These are phyloP conservation scores for Fomes fomentarius DNA, from an alignment of 1,284 basidiomycete genomes.

Conservation along the genomic window DNA sequence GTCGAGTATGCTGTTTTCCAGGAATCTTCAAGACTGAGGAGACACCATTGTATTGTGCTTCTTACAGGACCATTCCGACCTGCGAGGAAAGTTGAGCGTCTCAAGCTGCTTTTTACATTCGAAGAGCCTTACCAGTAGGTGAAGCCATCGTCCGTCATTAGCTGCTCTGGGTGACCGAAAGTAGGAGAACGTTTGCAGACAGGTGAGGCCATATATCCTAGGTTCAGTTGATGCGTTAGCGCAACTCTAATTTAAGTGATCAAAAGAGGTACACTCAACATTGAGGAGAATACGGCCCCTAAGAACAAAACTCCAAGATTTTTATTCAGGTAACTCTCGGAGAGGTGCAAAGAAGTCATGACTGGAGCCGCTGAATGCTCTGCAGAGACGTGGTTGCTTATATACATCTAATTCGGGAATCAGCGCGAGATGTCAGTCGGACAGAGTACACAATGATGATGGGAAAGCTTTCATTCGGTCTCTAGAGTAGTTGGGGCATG, in stretches of 20 bases:
- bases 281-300: constrained; percentile 5
- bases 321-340: not conserved
- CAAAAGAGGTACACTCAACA: not conserved
- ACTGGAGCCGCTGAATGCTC: no score
- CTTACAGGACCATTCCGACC: not conserved
- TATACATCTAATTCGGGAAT: no score
- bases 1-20: not conserved
- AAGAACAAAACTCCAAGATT: constrained; percentile 6
- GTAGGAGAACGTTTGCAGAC: constrained; percentile 5
- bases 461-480: no score
- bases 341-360: not conserved
- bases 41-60: not conserved
- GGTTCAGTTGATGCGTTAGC: not conserved
- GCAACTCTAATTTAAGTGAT: not conserved
- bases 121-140: not conserved
- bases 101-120: not conserved
- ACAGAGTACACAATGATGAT: no score
- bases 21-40: no score
- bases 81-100: not conserved
- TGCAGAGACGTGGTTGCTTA: no score
- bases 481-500: no score
- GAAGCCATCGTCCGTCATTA: not conserved
- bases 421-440: no score
- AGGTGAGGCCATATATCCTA: constrained; percentile 10
- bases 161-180: constrained; percentile 1